Base-by-base conservation (phyloP, 306 rosid genomes). In the Nissolia schottii region DNA sequence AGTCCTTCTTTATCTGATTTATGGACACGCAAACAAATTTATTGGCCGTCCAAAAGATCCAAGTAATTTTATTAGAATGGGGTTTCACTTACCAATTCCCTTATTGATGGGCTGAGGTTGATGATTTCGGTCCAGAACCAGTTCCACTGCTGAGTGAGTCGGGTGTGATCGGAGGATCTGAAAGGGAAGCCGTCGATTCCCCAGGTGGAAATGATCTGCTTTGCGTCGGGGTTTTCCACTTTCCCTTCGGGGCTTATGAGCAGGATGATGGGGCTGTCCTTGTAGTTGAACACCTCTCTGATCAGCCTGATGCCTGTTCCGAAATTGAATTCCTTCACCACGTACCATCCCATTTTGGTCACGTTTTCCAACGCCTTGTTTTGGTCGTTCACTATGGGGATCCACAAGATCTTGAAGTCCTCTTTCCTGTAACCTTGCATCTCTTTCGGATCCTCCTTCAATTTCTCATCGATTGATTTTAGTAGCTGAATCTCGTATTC, bases 61-160 rank as follows among this genome's bases (percentile, higher is more conserved):
- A n/a, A n/a, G n/a, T n/a, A n/a, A n/a, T n/a, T 69, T 34, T 18
- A 29, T 67, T 34, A 6, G 49, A 13, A 32, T 22, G 3, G 1
- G 14, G 11, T 23, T 11, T 24, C 34, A 53, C 77, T n/a, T 79
- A 79, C 82, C 78, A 64, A 64, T 19, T 24, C 19, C 8, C 31
- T 51, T 45, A 79, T 56, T 12, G 18, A 9, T 43, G 63, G 78
- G 27, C 71, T 23, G 32, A 34, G 16, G 13, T n/a, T 65, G 29
- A 8, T 72, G 3, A 79, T 56, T 48, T 72, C 70, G 2, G 16
- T 27, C 83, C 83, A 79, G 48, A 79, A 72, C 83, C 83, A 79
- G 24, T 73, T 73, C 73, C 70, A 66, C 4, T 58, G 77, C n/a
- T 73, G 63, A 38, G 68, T 29, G 5, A 79, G 83, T 25, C 56